Conservation (phyloP, 768 basidiomycete species). For the Podaxis pistillaris region DNA sequence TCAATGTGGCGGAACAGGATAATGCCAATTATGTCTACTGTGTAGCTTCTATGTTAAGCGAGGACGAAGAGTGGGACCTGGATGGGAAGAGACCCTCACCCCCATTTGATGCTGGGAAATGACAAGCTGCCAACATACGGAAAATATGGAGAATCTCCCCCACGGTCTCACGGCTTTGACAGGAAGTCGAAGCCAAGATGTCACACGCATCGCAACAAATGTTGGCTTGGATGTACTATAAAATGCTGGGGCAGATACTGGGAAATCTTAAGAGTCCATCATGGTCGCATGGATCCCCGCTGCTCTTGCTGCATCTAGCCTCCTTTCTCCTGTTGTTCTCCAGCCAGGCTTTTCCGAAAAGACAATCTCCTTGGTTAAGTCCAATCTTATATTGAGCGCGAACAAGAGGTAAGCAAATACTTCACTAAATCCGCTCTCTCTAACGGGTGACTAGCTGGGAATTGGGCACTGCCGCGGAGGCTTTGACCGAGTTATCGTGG, state of each 20-base stretch:
- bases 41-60: neutral
- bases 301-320: neutral
- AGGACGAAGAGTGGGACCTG: neutral
- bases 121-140: neutral
- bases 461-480: constrained; percentile 54
- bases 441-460: constrained; percentile 46
- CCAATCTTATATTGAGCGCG: constrained; percentile 25
- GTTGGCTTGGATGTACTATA: neutral
- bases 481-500: constrained; percentile 51
- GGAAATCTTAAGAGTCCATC: constrained; percentile 4
- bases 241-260: neutral
- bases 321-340: constrained; percentile 14
- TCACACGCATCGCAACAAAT: neutral
- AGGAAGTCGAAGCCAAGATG: neutral
- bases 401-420: constrained; percentile 24
- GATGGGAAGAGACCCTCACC: neutral
- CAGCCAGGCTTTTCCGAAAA: constrained; percentile 23
- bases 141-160: neutral
- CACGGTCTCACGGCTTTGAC: constrained; percentile 1
- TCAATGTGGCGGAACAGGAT: neutral
- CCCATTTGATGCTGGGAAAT: neutral
- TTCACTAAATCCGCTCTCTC: neutral
- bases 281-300: neutral
- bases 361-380: constrained; percentile 17
- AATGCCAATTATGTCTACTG: neutral